A percentile compares a stretch with the other conserved stretches of the same genome.
phyloP scores from a whole-genome alignment of 2,329 filamentous ascomycete species.

The Exophiala mesophila region DNA sequence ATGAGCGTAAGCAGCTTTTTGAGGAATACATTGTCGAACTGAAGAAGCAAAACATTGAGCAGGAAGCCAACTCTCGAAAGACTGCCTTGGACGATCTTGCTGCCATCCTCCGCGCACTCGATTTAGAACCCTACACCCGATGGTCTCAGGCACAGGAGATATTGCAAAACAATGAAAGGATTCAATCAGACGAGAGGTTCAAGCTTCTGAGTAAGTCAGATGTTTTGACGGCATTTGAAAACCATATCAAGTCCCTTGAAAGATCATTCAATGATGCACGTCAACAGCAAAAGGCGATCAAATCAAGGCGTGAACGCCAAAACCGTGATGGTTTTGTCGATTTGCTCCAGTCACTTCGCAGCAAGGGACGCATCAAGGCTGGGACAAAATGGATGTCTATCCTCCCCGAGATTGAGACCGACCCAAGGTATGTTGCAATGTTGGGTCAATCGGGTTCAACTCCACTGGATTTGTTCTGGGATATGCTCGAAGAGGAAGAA shows the following conservation, averaged over 20 bases:
- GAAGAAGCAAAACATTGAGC: slow-evolving; percentile 72
- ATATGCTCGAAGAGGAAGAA: slow-evolving; percentile 90
- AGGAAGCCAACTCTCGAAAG: slow-evolving; percentile 67
- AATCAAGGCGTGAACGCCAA: slow-evolving; percentile 76
- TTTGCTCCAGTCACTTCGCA: slow-evolving; percentile 69
- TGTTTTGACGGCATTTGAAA: slow-evolving; percentile 87
- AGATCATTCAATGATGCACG: slow-evolving; percentile 84
- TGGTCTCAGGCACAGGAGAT: slow-evolving; percentile 86
- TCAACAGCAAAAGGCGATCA: slow-evolving; percentile 79
- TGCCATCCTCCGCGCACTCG: slow-evolving; percentile 69
- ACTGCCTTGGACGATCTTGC: slow-evolving; percentile 80
- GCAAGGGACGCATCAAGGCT: slow-evolving; percentile 77
- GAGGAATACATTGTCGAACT: slow-evolving; percentile 87
- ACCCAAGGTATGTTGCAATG: slow-evolving; percentile 77
- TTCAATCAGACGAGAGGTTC: slow-evolving; percentile 80
- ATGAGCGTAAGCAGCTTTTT: slow-evolving; percentile 82
- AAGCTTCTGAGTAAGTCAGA: slow-evolving; percentile 80
- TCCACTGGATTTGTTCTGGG: slow-evolving; percentile 92
- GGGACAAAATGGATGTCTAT: slow-evolving; percentile 86
- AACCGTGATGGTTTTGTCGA: slow-evolving; percentile 74
- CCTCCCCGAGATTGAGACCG: slow-evolving; percentile 67
- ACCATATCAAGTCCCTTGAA: slow-evolving; percentile 89
- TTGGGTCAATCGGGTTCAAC: slow-evolving; percentile 78
- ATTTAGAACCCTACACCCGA: slow-evolving; percentile 86
- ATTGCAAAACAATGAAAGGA: slow-evolving; percentile 70